These are phyloP conservation scores for Sporisorium exsertum DNA, from an alignment of 1,284 basidiomycete genomes.

Conservation along the genomic window DNA sequence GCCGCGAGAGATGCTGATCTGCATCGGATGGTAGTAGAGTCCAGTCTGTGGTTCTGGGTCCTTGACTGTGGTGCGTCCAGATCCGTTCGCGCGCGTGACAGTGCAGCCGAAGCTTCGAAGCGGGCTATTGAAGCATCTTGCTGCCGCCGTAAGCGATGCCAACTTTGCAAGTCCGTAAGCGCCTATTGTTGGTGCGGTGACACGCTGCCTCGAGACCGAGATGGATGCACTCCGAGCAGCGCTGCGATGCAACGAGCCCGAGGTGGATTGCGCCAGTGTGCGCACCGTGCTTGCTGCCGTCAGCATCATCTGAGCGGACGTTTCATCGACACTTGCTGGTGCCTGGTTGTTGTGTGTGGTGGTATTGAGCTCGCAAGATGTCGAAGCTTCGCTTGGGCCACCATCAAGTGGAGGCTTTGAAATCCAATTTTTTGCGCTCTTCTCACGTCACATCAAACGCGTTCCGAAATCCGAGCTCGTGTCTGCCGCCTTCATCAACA, in stretches of 20 bases:
- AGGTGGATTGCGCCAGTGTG: neutral
- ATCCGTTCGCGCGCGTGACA: neutral
- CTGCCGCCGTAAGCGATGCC: neutral
- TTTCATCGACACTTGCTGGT: neutral
- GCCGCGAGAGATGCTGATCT: conserved; percentile 33
- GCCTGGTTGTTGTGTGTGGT: neutral
- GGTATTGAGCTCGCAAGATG: neutral
- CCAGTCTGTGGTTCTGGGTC: conserved; percentile 51
- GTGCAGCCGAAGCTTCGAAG: conserved; percentile 11
- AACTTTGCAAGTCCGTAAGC: neutral
- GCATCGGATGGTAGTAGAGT: conserved; percentile 56
- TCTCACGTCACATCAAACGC: neutral
- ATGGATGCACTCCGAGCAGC: neutral
- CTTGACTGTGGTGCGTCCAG: conserved; percentile 30
- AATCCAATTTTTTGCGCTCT: conserved; percentile 3
- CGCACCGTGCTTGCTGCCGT: neutral
- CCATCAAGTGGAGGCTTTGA: conserved; percentile 30
- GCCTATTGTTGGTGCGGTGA: neutral
- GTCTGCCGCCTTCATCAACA: neutral
- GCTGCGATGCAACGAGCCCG: neutral
- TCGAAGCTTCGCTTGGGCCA: neutral
- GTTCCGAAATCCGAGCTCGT: conserved; percentile 2
- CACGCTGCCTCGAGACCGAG: neutral
- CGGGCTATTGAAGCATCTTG: neutral
- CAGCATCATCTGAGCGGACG: neutral